Evolutionary conservation across 495 filamentous ascomycete species (phyloP), one percentile per base, ranked within the genome.

Genomic region (Hypoxylon perforatum): DNA sequence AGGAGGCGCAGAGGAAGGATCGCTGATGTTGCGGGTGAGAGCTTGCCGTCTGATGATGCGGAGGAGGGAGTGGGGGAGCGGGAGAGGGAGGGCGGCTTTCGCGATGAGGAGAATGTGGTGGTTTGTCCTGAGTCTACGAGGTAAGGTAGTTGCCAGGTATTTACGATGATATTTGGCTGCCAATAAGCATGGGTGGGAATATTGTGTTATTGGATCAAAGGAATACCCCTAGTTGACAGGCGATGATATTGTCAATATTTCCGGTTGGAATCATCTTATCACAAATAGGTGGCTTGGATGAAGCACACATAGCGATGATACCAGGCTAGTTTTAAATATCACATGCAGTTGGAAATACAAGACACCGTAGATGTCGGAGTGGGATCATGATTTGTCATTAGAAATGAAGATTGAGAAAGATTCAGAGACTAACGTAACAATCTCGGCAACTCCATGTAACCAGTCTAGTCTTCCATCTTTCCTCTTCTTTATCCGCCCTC

Each of bases 71-170:
- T n/a, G n/a, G n/a, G n/a, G n/a, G n/a, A n/a, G n/a, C n/a, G n/a
- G n/a, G n/a, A n/a, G n/a, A n/a, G n/a, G n/a, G n/a, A n/a, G 45
- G 63, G 30, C 23, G 57, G 36, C 14, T 69, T 71, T 41, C 63
- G 41, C 15, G 67, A 71, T 42, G 52, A 19, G 28, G 67, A 61
- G 9, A 42, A 22, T 21, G 62, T 22, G 62, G 62, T 22, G 62
- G 30, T 3, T 15, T 22, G 18, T 18, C 3, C 35, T 22, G 9
- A 18, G 1, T 12, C n/a, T 50, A 50, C 12, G 10, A 35, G 18
- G 19, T 51, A 19, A 35, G 18, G 19, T 51, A 19, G 14, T 42
- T 17, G 39, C n/a, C 12, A 15, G 39, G 17, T 38, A 12, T 11
- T 5, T 38, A 12, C 12, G 9, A 38, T 38, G 35, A 38, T 38